phyloP scores from a whole-genome alignment of 2,329 filamentous ascomycete species.

The Huntiella bhutanensis region DNA sequence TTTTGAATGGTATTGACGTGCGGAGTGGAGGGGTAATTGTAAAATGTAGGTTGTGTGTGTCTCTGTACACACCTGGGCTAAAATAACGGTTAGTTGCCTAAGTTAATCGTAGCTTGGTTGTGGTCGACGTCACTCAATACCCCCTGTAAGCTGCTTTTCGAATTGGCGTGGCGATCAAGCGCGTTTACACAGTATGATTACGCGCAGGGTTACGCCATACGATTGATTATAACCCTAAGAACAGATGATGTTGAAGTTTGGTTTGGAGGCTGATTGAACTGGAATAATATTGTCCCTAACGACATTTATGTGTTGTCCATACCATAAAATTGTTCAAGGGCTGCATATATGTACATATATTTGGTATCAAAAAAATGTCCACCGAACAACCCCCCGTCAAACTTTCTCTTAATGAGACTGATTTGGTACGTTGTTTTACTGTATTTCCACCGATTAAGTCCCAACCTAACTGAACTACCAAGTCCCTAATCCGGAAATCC shows the following conservation, averaged over 20 bases:
- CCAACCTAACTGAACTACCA: slow-evolving; percentile 1
- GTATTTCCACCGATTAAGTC: background rate
- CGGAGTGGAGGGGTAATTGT: background rate
- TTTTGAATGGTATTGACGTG: background rate
- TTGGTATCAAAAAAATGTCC: background rate
- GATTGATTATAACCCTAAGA: no score
- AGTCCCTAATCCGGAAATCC: slow-evolving; percentile 45
- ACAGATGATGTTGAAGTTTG: no score
- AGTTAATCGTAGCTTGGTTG: background rate
- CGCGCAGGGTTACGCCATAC: no score
- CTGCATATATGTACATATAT: background rate
- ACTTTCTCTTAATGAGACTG: background rate
- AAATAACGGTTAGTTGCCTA: background rate
- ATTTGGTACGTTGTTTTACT: background rate
- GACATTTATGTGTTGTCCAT: no score
- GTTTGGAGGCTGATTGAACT: no score
- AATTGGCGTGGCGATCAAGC: background rate
- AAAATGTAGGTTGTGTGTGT: background rate
- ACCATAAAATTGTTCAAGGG: no score
- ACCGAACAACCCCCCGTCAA: slow-evolving; percentile 2
- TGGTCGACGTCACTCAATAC: background rate
- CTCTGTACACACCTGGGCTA: background rate
- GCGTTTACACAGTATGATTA: background rate
- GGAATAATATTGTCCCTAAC: background rate
- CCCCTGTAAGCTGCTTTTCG: background rate